Conservation (phyloP, 2,329 filamentous ascomycete species). For the Aspergillus sp. region DNA sequence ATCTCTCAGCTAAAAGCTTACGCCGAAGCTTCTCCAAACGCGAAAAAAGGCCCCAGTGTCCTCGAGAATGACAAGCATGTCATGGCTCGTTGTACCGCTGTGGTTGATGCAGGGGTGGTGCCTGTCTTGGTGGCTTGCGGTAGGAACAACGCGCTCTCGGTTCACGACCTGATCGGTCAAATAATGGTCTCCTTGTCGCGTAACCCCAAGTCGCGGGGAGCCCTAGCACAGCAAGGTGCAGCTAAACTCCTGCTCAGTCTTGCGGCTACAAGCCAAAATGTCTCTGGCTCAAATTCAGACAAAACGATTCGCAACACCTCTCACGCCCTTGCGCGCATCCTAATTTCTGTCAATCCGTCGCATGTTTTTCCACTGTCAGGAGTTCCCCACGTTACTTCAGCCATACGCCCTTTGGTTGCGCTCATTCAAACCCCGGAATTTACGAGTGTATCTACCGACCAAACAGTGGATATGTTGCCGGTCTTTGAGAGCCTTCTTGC, state of each 20-base stretch:
- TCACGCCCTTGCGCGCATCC: slow-evolving; percentile 80
- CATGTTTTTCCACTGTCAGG: slow-evolving; percentile 84
- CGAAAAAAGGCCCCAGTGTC: slow-evolving; percentile 63
- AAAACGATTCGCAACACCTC: slow-evolving; percentile 64
- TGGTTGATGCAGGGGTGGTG: slow-evolving; percentile 79
- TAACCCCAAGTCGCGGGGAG: slow-evolving; percentile 73
- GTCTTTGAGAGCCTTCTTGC: slow-evolving; percentile 90
- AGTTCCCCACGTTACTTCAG: slow-evolving; percentile 71
- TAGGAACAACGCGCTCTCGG: slow-evolving; percentile 71
- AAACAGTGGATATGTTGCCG: slow-evolving; percentile 77
- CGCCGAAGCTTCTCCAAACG: slow-evolving; percentile 79
- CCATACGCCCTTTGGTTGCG: slow-evolving; percentile 78
- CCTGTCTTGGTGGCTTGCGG: slow-evolving; percentile 76
- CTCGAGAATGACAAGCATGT: slow-evolving; percentile 79
- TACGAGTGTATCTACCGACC: slow-evolving; percentile 54
- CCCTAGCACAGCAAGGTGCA: slow-evolving; percentile 90
- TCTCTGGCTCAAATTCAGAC: slow-evolving; percentile 41
- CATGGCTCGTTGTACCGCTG: slow-evolving; percentile 71
- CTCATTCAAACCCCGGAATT: slow-evolving; percentile 71
- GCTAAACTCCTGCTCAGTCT: slow-evolving; percentile 80
- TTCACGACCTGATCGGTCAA: slow-evolving; percentile 70
- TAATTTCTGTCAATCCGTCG: slow-evolving; percentile 83
- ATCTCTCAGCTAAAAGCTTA: slow-evolving; percentile 93
- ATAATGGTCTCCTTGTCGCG: slow-evolving; percentile 80
- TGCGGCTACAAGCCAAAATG: slow-evolving; percentile 54